phyloP scores from a whole-genome alignment of 2,329 filamentous ascomycete genomes.

The Epichloe brachyelytri region DNA sequence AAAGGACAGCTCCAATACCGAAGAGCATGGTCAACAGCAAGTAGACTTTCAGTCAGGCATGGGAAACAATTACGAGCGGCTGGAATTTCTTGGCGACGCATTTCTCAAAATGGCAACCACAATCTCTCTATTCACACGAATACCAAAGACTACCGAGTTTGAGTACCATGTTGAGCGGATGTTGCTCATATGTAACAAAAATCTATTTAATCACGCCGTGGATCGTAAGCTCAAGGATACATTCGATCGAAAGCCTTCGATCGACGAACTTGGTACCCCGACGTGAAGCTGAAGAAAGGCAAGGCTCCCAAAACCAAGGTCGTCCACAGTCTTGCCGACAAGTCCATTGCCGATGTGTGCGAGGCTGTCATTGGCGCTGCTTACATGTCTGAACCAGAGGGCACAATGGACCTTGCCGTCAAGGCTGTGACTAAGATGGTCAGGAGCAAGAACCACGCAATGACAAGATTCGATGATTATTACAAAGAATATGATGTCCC shows the following conservation, averaged over 20 bases:
- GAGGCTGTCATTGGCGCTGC: constrained; percentile 90
- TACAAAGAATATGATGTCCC: constrained; percentile 55
- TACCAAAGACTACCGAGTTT: constrained; percentile 69
- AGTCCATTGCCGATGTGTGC: constrained; percentile 86
- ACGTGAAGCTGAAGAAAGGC: constrained; percentile 59
- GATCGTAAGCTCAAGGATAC: constrained; percentile 56
- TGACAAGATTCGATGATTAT: constrained; percentile 62
- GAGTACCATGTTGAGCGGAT: constrained; percentile 85
- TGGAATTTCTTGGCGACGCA: constrained; percentile 87
- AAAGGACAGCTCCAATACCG: constrained; percentile 78
- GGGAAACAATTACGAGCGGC: constrained; percentile 87
- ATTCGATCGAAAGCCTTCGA: constrained; percentile 77
- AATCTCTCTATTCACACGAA: constrained; percentile 67
- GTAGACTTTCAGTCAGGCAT: constrained; percentile 71
- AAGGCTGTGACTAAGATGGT: constrained; percentile 58
- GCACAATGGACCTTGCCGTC: constrained; percentile 43
- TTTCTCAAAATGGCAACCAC: constrained; percentile 95
- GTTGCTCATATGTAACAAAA: constrained; percentile 82
- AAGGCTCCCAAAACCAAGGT: constrained; percentile 39
- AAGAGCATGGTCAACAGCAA: constrained; percentile 54
- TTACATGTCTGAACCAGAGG: constrained; percentile 34
- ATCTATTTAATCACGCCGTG: constrained; percentile 66
- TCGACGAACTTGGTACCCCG: constrained; percentile 78
- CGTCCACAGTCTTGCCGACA: constrained; percentile 64
- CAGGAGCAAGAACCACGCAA: constrained; percentile 53